phyloP scores from a whole-genome alignment of 805 yeast species.

The Candida cerambycidarum region DNA sequence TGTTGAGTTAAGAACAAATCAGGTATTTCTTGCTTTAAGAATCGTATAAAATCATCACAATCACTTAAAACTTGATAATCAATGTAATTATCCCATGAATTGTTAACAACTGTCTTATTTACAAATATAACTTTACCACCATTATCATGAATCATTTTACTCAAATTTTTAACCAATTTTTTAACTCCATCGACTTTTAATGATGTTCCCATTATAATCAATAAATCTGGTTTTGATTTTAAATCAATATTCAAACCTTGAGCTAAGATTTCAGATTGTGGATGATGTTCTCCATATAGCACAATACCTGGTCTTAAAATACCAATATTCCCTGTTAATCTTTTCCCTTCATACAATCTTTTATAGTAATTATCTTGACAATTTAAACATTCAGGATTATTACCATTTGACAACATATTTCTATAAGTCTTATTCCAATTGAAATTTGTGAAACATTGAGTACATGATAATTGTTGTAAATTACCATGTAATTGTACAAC shows the following conservation, averaged over 20 bases:
- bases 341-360: conserved; percentile 66
- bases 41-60: conserved; percentile 77
- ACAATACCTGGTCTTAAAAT: conserved; percentile 85
- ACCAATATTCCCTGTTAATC: conserved; percentile 72
- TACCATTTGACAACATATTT: conserved; percentile 54
- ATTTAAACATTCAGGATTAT: conserved; percentile 71
- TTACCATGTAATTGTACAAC: conserved; percentile 93
- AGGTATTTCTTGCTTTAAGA: conserved; percentile 54
- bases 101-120: conserved; percentile 64
- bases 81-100: conserved; percentile 64
- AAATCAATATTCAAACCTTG: conserved; percentile 67
- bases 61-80: conserved; percentile 80
- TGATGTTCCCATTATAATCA: conserved; percentile 92
- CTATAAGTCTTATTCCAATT: conserved; percentile 62
- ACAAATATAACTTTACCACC: conserved; percentile 79
- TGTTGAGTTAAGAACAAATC: conserved; percentile 61
- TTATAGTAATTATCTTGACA: conserved; percentile 60
- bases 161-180: conserved; percentile 65
- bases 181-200: conserved; percentile 88
- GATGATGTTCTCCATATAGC: conserved; percentile 92
- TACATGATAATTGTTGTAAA: conserved; percentile 72
- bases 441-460: conserved; percentile 57
- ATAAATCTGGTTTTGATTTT: conserved; percentile 65
- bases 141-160: conserved; percentile 69
- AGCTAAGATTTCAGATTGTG: conserved; percentile 77